phyloP scores from a whole-genome alignment of 2,329 filamentous ascomycete species.

The Fragosphaeria purpurea region DNA sequence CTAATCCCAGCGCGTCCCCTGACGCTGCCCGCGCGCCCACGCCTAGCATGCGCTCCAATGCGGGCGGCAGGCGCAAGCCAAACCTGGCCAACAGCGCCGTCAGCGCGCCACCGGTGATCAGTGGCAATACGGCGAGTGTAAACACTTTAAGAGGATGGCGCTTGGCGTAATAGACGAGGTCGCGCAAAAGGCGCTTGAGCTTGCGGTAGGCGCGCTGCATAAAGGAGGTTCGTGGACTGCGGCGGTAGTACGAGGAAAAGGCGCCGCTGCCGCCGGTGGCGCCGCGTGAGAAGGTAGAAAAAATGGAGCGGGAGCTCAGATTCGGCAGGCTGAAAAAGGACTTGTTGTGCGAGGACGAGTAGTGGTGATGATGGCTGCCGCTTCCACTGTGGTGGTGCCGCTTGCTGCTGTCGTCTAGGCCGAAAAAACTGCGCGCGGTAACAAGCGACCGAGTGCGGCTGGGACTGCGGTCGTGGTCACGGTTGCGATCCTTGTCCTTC shows the following conservation, averaged over 20 bases:
- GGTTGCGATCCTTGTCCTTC: constrained; percentile 22
- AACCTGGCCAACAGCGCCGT: constrained; percentile 68
- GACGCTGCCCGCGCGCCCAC: constrained; percentile 38
- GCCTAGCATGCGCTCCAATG: constrained; percentile 49
- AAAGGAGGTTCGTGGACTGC: constrained; percentile 72
- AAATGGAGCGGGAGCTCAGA: constrained; percentile 34
- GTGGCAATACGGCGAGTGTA: constrained; percentile 74
- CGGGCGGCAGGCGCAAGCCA: constrained; percentile 63
- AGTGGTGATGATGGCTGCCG: constrained; percentile 4
- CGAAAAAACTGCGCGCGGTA: constrained; percentile 11
- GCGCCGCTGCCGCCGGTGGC: constrained; percentile 8
- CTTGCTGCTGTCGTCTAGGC: constrained; percentile 11
- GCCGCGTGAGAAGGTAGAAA: constrained; percentile 21
- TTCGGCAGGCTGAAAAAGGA: constrained; percentile 39
- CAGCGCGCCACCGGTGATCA: constrained; percentile 74
- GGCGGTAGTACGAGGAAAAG: constrained; percentile 57
- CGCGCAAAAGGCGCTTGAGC: constrained; percentile 67
- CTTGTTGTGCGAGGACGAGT: constrained; percentile 10
- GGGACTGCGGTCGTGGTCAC: constrained; percentile 24
- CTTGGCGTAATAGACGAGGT: constrained; percentile 73
- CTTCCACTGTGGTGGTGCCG: constrained; percentile 30
- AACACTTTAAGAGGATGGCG: constrained; percentile 81
- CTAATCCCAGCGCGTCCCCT: constrained; percentile 38
- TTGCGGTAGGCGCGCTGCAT: constrained; percentile 62
- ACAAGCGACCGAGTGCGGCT: constrained; percentile 16